Conservation (phyloP, 2,329 filamentous ascomycete genomes). For the Thermoascus crustaceus region DNA sequence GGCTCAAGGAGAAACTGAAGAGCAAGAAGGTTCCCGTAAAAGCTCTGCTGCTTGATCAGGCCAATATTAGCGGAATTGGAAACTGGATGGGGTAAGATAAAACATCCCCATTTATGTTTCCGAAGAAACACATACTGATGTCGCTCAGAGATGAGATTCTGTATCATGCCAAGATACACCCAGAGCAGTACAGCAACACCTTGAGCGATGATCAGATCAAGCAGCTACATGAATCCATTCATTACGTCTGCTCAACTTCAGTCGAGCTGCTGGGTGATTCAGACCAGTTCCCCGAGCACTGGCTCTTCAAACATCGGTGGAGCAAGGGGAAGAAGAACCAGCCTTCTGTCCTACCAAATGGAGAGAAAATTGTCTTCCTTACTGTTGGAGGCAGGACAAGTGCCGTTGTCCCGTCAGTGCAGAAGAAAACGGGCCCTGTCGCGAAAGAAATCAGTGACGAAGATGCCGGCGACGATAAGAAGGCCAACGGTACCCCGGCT, state of each 20-base stretch:
- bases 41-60: slow-evolving; percentile 78
- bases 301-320: slow-evolving; percentile 87
- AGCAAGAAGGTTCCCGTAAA: slow-evolving; percentile 82
- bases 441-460: slow-evolving; percentile 43
- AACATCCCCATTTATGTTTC: slow-evolving; percentile 2
- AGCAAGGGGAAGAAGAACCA: slow-evolving; percentile 73
- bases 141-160: slow-evolving; percentile 67
- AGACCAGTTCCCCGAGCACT: slow-evolving; percentile 73
- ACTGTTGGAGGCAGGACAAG: slow-evolving; percentile 89
- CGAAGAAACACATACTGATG: slow-evolving; percentile 5
- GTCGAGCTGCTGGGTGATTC: slow-evolving; percentile 74
- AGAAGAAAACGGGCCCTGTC: slow-evolving; percentile 68
- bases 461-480: slow-evolving; percentile 13
- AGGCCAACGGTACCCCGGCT: slow-evolving; percentile 13
- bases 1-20: slow-evolving; percentile 61
- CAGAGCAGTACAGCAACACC: slow-evolving; percentile 84
- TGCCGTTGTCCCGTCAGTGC: slow-evolving; percentile 73
- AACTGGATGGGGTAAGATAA: slow-evolving; percentile 82
- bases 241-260: slow-evolving; percentile 71
- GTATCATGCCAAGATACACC: slow-evolving; percentile 81
- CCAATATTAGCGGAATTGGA: slow-evolving; percentile 81
- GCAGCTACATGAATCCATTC: slow-evolving; percentile 62
- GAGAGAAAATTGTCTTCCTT: slow-evolving; percentile 74
- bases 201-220: slow-evolving; percentile 64
- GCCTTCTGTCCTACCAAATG: slow-evolving; percentile 63